Evolutionary conservation across 1,284 basidiomycete species (phyloP).

Genomic region (Trametes polyzona): DNA sequence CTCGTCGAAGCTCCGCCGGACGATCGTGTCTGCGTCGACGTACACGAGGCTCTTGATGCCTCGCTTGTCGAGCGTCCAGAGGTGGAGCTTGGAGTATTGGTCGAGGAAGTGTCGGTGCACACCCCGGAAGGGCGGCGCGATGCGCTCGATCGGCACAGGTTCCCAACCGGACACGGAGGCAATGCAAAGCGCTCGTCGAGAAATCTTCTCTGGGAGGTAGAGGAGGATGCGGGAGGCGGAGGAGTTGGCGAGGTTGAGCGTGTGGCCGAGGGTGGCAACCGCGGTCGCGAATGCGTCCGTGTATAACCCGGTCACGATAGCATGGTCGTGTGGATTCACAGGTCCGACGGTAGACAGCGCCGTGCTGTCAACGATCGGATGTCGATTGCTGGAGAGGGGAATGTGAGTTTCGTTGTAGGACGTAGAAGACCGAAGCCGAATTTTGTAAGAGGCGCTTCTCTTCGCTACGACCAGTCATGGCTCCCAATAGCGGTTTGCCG

Average conservation of each 20-base stretch:
- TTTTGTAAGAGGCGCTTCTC: too few species aligned
- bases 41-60: conserved; percentile 41
- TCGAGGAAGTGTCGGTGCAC: conserved; percentile 44
- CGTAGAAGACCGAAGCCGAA: neutral
- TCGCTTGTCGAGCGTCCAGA: conserved; percentile 45
- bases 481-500: too few species aligned
- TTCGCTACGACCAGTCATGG: too few species aligned
- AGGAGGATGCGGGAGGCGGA: conserved; percentile 40
- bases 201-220: conserved; percentile 45
- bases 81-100: conserved; percentile 48
- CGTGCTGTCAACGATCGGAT: conserved; percentile 22
- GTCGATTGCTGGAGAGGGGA: conserved; percentile 14
- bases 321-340: conserved; percentile 32
- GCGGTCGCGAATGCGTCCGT: conserved; percentile 45
- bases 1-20: conserved; percentile 48
- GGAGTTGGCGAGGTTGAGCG: conserved; percentile 39
- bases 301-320: conserved; percentile 46
- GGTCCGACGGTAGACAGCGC: conserved; percentile 5
- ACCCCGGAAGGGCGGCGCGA: conserved; percentile 43
- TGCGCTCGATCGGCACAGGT: conserved; percentile 39
- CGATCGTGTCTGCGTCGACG: conserved; percentile 48
- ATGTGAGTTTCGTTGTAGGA: neutral
- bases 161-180: conserved; percentile 45
- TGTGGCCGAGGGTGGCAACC: conserved; percentile 46
- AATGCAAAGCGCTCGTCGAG: conserved; percentile 44